phyloP scores from a whole-genome alignment of 805 yeast genomes.

The Saccharomycopsis olivae region DNA sequence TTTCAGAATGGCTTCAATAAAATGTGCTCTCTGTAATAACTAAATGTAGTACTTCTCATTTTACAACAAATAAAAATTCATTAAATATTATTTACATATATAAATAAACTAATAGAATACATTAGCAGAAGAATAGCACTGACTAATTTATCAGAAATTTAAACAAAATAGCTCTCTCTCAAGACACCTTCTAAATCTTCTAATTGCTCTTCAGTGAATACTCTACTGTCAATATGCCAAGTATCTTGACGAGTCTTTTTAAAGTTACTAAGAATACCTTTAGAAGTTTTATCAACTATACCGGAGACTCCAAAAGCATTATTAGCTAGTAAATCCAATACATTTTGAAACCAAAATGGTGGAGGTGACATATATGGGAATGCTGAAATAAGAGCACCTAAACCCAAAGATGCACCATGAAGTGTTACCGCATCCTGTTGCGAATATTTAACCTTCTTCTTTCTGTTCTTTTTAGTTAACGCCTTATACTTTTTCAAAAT shows the following conservation, averaged over 20 bases:
- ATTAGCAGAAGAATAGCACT: too few relatives aligned
- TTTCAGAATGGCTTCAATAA: too few relatives aligned
- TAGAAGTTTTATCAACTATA: constrained; percentile 72
- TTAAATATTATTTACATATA: too few relatives aligned
- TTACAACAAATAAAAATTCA: too few relatives aligned
- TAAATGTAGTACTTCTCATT: too few relatives aligned
- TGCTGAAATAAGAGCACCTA: constrained; percentile 81
- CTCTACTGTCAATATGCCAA: constrained; percentile 81
- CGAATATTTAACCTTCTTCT: constrained; percentile 18
- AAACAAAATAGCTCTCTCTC: constrained; percentile 87
- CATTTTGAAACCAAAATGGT: constrained; percentile 78
- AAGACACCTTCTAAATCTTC: constrained; percentile 91
- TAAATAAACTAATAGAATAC: too few relatives aligned
- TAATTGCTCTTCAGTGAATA: constrained; percentile 66
- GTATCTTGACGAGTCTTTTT: constrained; percentile 91
- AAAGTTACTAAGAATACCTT: constrained; percentile 69
- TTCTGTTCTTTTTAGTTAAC: constrained; percentile 21
- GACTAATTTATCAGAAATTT: constrained; percentile 11
- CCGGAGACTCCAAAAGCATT: constrained; percentile 69
- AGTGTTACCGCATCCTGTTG: constrained; percentile 36
- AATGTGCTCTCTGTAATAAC: too few relatives aligned
- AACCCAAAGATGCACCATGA: constrained; percentile 82
- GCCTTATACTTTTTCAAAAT: constrained; percentile 27
- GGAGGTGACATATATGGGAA: constrained; percentile 89
- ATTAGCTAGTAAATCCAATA: constrained; percentile 58